A percentile compares a stretch with the other conserved stretches of the same genome.
Conservation (phyloP, 371 early-diverging fungal genomes). For the Saksenaea vasiformis region DNA sequence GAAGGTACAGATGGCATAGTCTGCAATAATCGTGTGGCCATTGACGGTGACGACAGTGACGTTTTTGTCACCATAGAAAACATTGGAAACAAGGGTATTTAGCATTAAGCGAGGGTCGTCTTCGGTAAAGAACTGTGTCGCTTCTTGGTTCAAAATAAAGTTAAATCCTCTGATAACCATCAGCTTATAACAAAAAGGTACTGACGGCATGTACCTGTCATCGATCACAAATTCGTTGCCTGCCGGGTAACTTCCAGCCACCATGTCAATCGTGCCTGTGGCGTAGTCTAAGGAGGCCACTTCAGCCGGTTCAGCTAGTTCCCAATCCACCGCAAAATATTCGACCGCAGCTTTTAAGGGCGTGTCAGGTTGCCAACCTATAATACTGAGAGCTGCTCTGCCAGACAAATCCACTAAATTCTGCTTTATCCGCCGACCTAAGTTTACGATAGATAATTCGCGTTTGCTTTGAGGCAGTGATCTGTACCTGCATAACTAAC, state of each 20-base stretch:
- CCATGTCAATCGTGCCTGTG: slow-evolving; percentile 34
- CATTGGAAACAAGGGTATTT: slow-evolving; percentile 33
- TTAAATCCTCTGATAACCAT: slow-evolving; percentile 37
- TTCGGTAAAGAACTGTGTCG: slow-evolving; percentile 15
- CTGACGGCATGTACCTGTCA: slow-evolving; percentile 19
- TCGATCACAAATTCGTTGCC: slow-evolving; percentile 52
- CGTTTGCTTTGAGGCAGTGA: background rate
- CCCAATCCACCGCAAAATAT: slow-evolving; percentile 52
- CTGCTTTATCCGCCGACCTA: slow-evolving; percentile 30
- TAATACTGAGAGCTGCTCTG: slow-evolving; percentile 33
- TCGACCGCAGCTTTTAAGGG: slow-evolving; percentile 45
- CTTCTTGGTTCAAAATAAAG: slow-evolving; percentile 37
- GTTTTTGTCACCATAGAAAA: slow-evolving; percentile 28
- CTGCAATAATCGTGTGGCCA: slow-evolving; percentile 36
- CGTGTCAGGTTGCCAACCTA: slow-evolving; percentile 42
- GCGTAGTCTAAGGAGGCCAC: slow-evolving; percentile 47
- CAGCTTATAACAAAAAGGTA: background rate
- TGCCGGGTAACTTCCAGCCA: slow-evolving; percentile 32
- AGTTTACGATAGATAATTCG: background rate
- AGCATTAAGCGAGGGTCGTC: slow-evolving; percentile 34
- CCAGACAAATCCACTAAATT: slow-evolving; percentile 43
- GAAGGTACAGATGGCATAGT: slow-evolving; percentile 53
- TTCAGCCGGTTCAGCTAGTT: slow-evolving; percentile 49
- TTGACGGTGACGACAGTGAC: slow-evolving; percentile 30
- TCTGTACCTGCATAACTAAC: slow-evolving; percentile 37